A percentile compares a stretch with the other conserved stretches of the same genome.
Evolutionary conservation across 352 stramenopile genomes (phyloP).

Genomic region (Pythium utonaiense): DNA sequence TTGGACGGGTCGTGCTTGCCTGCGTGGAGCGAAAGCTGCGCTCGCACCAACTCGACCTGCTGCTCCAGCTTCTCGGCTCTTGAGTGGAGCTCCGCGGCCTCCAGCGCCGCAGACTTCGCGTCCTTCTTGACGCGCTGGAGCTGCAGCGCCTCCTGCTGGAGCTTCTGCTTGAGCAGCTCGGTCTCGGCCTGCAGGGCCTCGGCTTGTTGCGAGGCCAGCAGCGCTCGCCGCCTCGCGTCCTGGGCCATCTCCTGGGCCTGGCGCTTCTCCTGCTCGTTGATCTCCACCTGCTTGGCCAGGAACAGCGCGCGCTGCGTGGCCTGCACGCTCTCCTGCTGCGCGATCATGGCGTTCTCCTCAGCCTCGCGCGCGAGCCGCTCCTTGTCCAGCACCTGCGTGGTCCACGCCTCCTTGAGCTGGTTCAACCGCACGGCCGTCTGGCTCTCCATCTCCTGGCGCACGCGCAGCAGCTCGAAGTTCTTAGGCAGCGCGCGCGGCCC

Average conservation of each 20-base stretch:
- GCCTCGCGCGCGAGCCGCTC: slow-evolving; percentile 65
- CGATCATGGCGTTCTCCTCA: slow-evolving; percentile 62
- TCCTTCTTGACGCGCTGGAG: slow-evolving; percentile 70
- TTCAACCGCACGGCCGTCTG: slow-evolving; percentile 58
- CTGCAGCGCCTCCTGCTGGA: slow-evolving; percentile 66
- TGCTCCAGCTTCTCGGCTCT: slow-evolving; percentile 69
- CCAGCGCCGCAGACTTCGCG: slow-evolving; percentile 57
- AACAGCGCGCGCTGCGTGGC: slow-evolving; percentile 62
- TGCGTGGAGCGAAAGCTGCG: slow-evolving; percentile 73
- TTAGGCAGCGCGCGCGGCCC: slow-evolving; percentile 67
- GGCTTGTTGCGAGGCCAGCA: slow-evolving; percentile 61
- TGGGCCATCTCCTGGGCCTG: slow-evolving; percentile 63
- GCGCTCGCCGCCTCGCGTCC: slow-evolving; percentile 52
- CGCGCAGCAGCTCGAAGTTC: slow-evolving; percentile 82
- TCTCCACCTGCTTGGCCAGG: slow-evolving; percentile 73
- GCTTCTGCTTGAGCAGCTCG: slow-evolving; percentile 63
- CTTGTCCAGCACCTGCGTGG: slow-evolving; percentile 67
- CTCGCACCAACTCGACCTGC: slow-evolving; percentile 72
- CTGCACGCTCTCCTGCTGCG: slow-evolving; percentile 72
- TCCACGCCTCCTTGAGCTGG: slow-evolving; percentile 49
- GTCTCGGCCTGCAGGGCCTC: slow-evolving; percentile 75
- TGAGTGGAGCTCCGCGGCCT: slow-evolving; percentile 63
- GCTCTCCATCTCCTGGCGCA: slow-evolving; percentile 78
- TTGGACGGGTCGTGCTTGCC: slow-evolving; percentile 73
- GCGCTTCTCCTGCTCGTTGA: slow-evolving; percentile 82